Evolutionary conservation across 2,329 filamentous ascomycete species (phyloP).

Genomic region (Trichoderma asperellum): DNA sequence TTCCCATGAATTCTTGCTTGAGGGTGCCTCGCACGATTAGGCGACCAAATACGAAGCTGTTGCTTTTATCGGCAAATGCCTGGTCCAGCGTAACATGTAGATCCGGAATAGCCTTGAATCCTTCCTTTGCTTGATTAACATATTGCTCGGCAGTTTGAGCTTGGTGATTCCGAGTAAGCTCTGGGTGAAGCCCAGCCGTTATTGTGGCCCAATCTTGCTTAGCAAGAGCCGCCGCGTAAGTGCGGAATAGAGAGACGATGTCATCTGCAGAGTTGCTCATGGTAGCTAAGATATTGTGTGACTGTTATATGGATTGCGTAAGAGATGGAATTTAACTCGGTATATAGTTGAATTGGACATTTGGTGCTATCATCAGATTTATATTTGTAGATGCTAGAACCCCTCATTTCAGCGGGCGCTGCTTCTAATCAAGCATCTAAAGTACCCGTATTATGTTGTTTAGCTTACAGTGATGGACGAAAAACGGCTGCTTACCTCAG

Average conservation of each 20-base stretch:
- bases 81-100: background rate
- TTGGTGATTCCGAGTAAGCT: background rate
- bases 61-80: background rate
- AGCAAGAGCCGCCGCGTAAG: background rate
- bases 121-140: background rate
- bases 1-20: background rate
- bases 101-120: background rate
- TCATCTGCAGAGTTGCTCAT: background rate
- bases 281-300: background rate
- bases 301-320: background rate
- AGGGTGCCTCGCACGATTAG: background rate
- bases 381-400: background rate
- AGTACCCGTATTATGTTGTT: no score
- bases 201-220: background rate
- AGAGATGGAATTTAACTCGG: background rate
- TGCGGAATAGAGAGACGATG: background rate
- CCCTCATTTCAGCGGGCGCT: background rate
- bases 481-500: no score
- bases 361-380: background rate
- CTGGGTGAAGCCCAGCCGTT: background rate
- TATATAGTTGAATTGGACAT: background rate
- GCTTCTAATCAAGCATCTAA: background rate
- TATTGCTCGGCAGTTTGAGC: background rate
- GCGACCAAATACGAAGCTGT: background rate
- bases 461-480: no score